Evolutionary conservation across 345 rosid species (phyloP).

Genomic region (Theobroma cacao): DNA sequence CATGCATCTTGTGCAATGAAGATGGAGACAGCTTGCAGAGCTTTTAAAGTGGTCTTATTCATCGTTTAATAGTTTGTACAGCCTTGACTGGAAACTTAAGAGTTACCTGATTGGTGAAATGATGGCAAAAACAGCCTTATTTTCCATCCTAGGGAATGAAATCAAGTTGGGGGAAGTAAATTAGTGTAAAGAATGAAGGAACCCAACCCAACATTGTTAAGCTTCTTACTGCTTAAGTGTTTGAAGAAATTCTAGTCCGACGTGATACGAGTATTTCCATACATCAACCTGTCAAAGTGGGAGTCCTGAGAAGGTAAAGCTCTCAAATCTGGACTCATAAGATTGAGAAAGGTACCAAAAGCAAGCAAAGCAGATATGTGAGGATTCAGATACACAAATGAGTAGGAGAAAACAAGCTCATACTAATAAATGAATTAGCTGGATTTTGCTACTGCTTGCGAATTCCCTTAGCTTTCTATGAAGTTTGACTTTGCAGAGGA

Average conservation of each 20-base stretch:
- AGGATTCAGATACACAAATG: background rate
- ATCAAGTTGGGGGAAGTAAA: background rate
- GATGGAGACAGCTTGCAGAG: conserved; percentile 31
- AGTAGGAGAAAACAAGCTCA: too few relatives aligned
- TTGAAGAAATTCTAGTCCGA: background rate
- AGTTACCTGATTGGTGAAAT: background rate
- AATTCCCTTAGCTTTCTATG: background rate
- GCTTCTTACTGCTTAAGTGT: background rate
- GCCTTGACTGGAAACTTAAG: background rate
- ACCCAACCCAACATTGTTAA: background rate
- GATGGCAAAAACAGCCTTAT: background rate
- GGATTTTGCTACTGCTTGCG: background rate
- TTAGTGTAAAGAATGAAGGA: background rate
- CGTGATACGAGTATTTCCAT: background rate
- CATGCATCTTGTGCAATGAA: conserved; percentile 16
- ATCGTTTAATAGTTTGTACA: background rate
- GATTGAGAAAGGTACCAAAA: background rate
- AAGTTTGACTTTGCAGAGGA: background rate
- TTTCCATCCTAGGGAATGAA: background rate
- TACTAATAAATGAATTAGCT: background rate
- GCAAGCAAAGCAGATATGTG: too few relatives aligned
- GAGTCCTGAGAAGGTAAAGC: background rate
- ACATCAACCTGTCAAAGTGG: background rate
- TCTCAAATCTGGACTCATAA: background rate
- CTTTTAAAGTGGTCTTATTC: conserved; percentile 18